These are phyloP conservation scores for Tuber indicum DNA, from an alignment of 495 filamentous ascomycete genomes.

Conservation along the genomic window DNA sequence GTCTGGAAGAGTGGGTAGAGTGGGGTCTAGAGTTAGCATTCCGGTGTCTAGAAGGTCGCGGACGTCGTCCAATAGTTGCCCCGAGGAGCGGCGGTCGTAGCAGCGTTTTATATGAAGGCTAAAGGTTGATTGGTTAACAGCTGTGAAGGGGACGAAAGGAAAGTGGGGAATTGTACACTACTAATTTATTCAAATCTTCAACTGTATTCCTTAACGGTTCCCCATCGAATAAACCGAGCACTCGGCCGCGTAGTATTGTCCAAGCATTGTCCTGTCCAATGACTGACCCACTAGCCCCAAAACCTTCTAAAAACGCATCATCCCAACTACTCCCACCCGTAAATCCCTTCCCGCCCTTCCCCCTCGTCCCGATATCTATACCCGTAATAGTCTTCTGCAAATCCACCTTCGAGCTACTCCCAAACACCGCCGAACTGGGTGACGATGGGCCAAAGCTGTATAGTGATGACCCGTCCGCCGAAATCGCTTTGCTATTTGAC, in stretches of 20 bases:
- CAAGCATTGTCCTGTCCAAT: slow-evolving; percentile 88
- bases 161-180: slow-evolving; percentile 43
- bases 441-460: slow-evolving; percentile 66
- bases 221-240: slow-evolving; percentile 88
- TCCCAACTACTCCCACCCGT: slow-evolving; percentile 49
- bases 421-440: slow-evolving; percentile 62
- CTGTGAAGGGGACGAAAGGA: not conserved
- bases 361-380: slow-evolving; percentile 41
- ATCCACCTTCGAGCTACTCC: slow-evolving; percentile 77
- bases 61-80: slow-evolving; percentile 69
- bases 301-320: slow-evolving; percentile 49
- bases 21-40: slow-evolving; percentile 78
- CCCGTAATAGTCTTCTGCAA: slow-evolving; percentile 46
- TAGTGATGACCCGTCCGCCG: slow-evolving; percentile 68
- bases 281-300: slow-evolving; percentile 46
- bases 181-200: slow-evolving; percentile 88
- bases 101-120: slow-evolving; percentile 64
- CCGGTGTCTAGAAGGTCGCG: slow-evolving; percentile 72
- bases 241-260: slow-evolving; percentile 82
- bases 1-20: slow-evolving; percentile 66
- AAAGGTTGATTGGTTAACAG: not conserved
- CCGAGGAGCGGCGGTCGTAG: slow-evolving; percentile 60
- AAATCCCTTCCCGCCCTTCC: slow-evolving; percentile 39
- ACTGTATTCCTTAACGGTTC: slow-evolving; percentile 84
- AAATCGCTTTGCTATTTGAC: slow-evolving; percentile 79